Conservation (phyloP, 2,329 filamentous ascomycete genomes). For the Colletotrichum tofieldiae region DNA sequence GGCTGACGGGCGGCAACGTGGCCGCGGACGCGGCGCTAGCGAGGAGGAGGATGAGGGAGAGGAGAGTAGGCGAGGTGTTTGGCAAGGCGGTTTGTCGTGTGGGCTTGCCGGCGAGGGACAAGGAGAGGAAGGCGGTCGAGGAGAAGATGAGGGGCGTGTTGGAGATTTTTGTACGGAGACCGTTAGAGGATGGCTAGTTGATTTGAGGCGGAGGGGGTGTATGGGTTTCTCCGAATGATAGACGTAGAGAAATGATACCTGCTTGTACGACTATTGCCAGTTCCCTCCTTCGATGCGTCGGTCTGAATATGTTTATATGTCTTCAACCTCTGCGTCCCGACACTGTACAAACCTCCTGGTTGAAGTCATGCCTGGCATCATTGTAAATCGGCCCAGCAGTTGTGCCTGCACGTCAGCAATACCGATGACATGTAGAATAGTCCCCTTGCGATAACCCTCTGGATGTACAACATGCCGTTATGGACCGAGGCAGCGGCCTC, state of each 20-base stretch:
- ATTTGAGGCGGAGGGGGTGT: too few species aligned
- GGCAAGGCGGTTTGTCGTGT: slow-evolving; percentile 74
- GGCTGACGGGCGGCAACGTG: slow-evolving; percentile 48
- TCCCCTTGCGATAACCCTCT: too few species aligned
- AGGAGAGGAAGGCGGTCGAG: slow-evolving; percentile 72
- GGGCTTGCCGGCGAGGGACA: slow-evolving; percentile 54
- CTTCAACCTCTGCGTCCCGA: not conserved
- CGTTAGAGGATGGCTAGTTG: slow-evolving; percentile 36
- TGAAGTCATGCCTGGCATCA: too few species aligned
- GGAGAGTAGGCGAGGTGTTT: slow-evolving; percentile 76
- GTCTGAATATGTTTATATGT: not conserved
- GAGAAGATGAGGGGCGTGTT: slow-evolving; percentile 78
- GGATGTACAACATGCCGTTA: too few species aligned
- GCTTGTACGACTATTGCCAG: not conserved
- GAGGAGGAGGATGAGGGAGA: slow-evolving; percentile 72
- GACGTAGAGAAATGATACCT: slow-evolving; percentile 17
- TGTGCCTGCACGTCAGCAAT: too few species aligned
- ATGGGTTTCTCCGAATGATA: not conserved
- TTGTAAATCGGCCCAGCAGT: too few species aligned
- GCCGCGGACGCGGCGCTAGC: slow-evolving; percentile 53
- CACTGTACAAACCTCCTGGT: too few species aligned
- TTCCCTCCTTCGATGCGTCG: not conserved
- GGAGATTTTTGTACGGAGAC: slow-evolving; percentile 73
- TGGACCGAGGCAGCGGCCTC: too few species aligned
- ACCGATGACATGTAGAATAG: too few species aligned